Evolutionary conservation across 371 early-diverging fungal genomes (phyloP).

Genomic region (Apophysomyces ossiformis): DNA sequence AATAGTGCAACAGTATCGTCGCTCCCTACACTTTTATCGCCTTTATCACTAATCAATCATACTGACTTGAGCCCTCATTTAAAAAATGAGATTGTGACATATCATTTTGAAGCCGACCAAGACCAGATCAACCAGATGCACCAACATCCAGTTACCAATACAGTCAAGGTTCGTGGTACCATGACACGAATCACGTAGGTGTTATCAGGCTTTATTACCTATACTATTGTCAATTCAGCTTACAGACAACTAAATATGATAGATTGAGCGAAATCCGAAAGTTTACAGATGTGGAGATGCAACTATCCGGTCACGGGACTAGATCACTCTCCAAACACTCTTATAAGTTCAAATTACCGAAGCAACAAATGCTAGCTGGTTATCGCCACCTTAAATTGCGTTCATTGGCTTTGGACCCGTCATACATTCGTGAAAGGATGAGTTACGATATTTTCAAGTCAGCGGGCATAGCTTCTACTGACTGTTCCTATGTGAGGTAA

Average conservation of each 20-base stretch:
- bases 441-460: constrained; percentile 32
- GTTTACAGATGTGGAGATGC: constrained; percentile 26
- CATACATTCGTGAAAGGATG: constrained; percentile 43
- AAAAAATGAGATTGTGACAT: constrained; percentile 22
- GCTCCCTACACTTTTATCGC: constrained; percentile 18
- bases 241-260: neutral
- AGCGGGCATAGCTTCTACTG: constrained; percentile 29
- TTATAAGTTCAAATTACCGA: constrained; percentile 36
- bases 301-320: constrained; percentile 39
- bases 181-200: constrained; percentile 28
- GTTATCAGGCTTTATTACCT: neutral
- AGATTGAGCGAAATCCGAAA: constrained; percentile 24
- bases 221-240: neutral
- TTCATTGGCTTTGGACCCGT: constrained; percentile 35
- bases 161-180: constrained; percentile 5
- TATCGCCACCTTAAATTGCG: constrained; percentile 39
- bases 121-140: constrained; percentile 22
- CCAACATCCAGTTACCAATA: constrained; percentile 10
- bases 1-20: neutral
- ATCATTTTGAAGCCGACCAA: constrained; percentile 24
- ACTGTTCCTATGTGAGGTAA: constrained; percentile 31
- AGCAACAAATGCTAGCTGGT: constrained; percentile 25
- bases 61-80: constrained; percentile 21
- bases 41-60: constrained; percentile 23
- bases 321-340: constrained; percentile 31